These are phyloP conservation scores for Spergularia bocconei DNA, from an alignment of 148 eudicot species.

Conservation along the genomic window DNA sequence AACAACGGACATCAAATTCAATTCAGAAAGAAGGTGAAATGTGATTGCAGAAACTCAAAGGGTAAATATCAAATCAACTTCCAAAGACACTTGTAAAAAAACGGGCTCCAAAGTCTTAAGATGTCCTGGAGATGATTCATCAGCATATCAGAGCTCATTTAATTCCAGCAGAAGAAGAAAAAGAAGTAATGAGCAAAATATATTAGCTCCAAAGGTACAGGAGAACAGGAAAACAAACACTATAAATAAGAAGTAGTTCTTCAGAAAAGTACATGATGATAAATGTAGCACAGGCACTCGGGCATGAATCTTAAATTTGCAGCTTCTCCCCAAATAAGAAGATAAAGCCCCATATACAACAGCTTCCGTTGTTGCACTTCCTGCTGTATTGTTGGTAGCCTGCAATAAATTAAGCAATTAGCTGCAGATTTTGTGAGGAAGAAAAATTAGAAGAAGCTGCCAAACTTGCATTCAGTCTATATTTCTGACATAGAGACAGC, in stretches of 20 bases:
- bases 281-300: constrained; percentile 95
- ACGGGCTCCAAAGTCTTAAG: not conserved
- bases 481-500: not conserved
- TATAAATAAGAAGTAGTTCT: not conserved
- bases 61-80: not conserved
- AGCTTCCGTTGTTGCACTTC: constrained; percentile 97
- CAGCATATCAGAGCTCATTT: not conserved
- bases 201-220: not conserved
- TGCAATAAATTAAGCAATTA: constrained; percentile 28
- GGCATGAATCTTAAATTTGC: constrained; percentile 99
- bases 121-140: not conserved
- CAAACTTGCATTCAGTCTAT: not conserved
- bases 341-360: constrained; percentile 93
- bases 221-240: not conserved
- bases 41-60: not conserved
- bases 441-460: not conserved
- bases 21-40: not conserved
- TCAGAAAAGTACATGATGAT: constrained; percentile 76
- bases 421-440: not conserved
- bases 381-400: constrained; percentile 98
- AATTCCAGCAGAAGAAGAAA: not conserved
- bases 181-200: not conserved
- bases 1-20: not conserved
- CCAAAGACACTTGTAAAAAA: not conserved
- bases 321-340: constrained; percentile 99